Evolutionary conservation across 208 protist genomes (phyloP).

Genomic region (Phytomonas sp.): DNA sequence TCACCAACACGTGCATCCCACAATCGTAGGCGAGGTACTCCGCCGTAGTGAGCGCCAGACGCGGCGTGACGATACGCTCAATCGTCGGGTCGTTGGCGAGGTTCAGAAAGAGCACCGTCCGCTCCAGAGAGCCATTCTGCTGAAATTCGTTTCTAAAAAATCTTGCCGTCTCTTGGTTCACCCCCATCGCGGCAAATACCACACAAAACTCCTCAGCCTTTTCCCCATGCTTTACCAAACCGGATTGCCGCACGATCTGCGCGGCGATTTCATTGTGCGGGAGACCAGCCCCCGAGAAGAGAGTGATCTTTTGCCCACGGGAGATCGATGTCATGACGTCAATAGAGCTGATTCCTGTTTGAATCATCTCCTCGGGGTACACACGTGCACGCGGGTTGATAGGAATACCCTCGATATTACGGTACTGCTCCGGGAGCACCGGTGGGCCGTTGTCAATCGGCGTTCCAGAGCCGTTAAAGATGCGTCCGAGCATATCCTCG

Average conservation of each 20-base stretch:
- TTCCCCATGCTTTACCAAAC: conserved; percentile 93
- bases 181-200: conserved; percentile 99
- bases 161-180: conserved; percentile 99
- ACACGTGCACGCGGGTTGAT: conserved; percentile 99
- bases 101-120: conserved; percentile 97
- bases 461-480: conserved; percentile 99
- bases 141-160: conserved; percentile 99
- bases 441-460: conserved; percentile 98
- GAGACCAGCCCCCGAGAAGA: conserved; percentile 99
- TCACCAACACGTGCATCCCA: conserved; percentile 99
- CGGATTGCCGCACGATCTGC: conserved; percentile 99
- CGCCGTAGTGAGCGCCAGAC: conserved; percentile 98
- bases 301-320: conserved; percentile 99
- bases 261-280: conserved; percentile 99
- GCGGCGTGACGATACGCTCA: conserved; percentile 99
- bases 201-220: conserved; percentile 98
- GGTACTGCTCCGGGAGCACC: conserved; percentile 98
- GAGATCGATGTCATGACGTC: conserved; percentile 99
- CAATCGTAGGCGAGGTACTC: conserved; percentile 99
- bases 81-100: conserved; percentile 99
- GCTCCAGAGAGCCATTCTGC: conserved; percentile 98
- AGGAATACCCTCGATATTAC: conserved; percentile 98
- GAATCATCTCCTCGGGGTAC: conserved; percentile 99
- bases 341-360: conserved; percentile 99
- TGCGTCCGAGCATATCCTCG: conserved; percentile 99